Evolutionary conservation across 805 yeast genomes (phyloP).

Genomic region (Starmerella roubikii): DNA sequence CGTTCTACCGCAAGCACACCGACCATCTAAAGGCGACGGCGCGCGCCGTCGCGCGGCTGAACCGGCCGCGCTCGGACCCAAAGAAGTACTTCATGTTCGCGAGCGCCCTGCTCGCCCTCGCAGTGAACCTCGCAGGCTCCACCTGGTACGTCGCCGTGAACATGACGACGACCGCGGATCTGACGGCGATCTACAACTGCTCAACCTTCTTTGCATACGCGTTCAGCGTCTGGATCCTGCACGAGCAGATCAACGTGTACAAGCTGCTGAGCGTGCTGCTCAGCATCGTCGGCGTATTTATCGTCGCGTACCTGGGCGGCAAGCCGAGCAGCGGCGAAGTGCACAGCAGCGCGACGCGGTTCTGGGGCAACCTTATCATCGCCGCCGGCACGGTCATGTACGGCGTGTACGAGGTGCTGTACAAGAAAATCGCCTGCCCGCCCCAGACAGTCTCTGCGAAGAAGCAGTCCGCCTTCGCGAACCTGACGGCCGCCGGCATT

Average conservation of each 20-base stretch:
- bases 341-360: slow-evolving; percentile 25
- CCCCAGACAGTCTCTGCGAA: slow-evolving; percentile 51
- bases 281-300: slow-evolving; percentile 61
- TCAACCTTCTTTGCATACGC: slow-evolving; percentile 80
- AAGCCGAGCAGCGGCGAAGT: slow-evolving; percentile 8
- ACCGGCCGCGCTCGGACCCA: slow-evolving; percentile 7
- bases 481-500: slow-evolving; percentile 53
- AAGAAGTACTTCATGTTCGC: slow-evolving; percentile 26
- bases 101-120: slow-evolving; percentile 36
- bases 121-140: slow-evolving; percentile 61
- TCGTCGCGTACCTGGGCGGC: slow-evolving; percentile 47
- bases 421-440: slow-evolving; percentile 63
- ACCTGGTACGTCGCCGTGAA: slow-evolving; percentile 82
- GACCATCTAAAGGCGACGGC: slow-evolving; percentile 16
- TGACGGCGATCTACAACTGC: slow-evolving; percentile 83
- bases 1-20: slow-evolving; percentile 12
- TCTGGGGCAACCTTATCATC: slow-evolving; percentile 58
- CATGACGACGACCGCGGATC: slow-evolving; percentile 67
- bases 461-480: slow-evolving; percentile 70
- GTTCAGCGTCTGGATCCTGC: slow-evolving; percentile 62
- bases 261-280: slow-evolving; percentile 56
- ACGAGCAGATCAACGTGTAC: slow-evolving; percentile 48
- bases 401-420: slow-evolving; percentile 73
- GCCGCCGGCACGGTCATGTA: slow-evolving; percentile 61
- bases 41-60: slow-evolving; percentile 9